A percentile compares a stretch with the other conserved stretches of the same genome.
Evolutionary conservation across 2,329 filamentous ascomycete genomes (phyloP).

Genomic region (Penicillium sp.): DNA sequence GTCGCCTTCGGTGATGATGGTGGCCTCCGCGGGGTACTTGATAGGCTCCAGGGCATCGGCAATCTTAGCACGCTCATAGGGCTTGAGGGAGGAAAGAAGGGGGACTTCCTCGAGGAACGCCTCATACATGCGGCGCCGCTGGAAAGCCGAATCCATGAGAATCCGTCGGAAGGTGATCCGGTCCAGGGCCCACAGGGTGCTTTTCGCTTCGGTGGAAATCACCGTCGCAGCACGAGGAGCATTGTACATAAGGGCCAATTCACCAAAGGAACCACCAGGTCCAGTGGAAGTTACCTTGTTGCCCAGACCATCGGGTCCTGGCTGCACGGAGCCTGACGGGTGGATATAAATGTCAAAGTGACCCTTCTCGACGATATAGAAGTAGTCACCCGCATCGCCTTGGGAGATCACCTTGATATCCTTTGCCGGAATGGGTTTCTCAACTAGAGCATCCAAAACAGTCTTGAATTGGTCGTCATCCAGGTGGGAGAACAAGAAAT

Average conservation of each 20-base stretch:
- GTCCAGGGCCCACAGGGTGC: slow-evolving; percentile 91
- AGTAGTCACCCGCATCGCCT: slow-evolving; percentile 94
- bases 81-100: slow-evolving; percentile 77
- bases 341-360: slow-evolving; percentile 92
- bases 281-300: slow-evolving; percentile 79
- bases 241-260: slow-evolving; percentile 98
- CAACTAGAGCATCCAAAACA: slow-evolving; percentile 85
- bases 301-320: slow-evolving; percentile 81
- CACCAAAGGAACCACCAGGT: slow-evolving; percentile 90
- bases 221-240: slow-evolving; percentile 94
- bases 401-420: slow-evolving; percentile 90
- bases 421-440: slow-evolving; percentile 93
- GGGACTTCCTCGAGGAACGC: slow-evolving; percentile 94
- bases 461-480: slow-evolving; percentile 90
- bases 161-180: slow-evolving; percentile 96
- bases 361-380: slow-evolving; percentile 94
- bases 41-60: slow-evolving; percentile 91
- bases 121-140: slow-evolving; percentile 94
- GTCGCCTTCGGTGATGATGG: slow-evolving; percentile 90
- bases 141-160: slow-evolving; percentile 96
- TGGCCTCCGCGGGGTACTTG: slow-evolving; percentile 77
- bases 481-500: slow-evolving; percentile 92
- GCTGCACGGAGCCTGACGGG: slow-evolving; percentile 71
- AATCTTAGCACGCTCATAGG: slow-evolving; percentile 96
- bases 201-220: slow-evolving; percentile 75